Evolutionary conservation across 306 rosid species (phyloP).

Genomic region (Malus orientalis): DNA sequence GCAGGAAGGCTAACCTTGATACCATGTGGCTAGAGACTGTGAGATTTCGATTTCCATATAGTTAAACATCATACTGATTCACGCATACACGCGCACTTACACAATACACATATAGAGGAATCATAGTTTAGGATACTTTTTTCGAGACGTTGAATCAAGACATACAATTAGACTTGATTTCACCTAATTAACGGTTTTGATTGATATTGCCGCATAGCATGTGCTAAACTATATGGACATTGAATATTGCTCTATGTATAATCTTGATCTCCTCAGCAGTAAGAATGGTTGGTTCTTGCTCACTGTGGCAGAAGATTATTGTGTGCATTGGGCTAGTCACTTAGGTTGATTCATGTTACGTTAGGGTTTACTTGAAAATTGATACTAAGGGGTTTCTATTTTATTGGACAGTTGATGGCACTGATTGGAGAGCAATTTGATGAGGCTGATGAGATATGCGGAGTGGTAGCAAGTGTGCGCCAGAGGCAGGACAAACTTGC

Average conservation of each 20-base stretch:
- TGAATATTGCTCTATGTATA: background rate
- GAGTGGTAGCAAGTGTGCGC: slow-evolving; percentile 93
- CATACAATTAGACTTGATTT: background rate
- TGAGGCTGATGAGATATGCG: slow-evolving; percentile 84
- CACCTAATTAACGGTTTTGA: background rate
- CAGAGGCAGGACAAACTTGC: slow-evolving; percentile 89
- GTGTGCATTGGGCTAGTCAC: background rate
- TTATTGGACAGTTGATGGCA: slow-evolving; percentile 69
- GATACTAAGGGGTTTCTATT: background rate
- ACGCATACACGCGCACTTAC: background rate
- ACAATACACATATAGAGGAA: background rate
- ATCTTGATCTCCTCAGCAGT: background rate
- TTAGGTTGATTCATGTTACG: background rate
- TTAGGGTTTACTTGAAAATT: background rate
- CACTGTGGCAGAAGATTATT: background rate
- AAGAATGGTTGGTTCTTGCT: background rate
- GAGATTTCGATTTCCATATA: slow-evolving; percentile 7
- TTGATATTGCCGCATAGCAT: background rate
- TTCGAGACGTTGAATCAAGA: background rate
- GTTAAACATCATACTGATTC: background rate
- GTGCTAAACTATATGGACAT: background rate
- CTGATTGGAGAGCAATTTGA: slow-evolving; percentile 94
- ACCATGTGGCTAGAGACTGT: slow-evolving; percentile 97
- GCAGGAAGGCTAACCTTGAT: slow-evolving; percentile 59
- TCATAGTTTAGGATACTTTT: background rate